Base-by-base conservation (phyloP, 441 rosid genomes). In the Mallotus japonicus region DNA sequence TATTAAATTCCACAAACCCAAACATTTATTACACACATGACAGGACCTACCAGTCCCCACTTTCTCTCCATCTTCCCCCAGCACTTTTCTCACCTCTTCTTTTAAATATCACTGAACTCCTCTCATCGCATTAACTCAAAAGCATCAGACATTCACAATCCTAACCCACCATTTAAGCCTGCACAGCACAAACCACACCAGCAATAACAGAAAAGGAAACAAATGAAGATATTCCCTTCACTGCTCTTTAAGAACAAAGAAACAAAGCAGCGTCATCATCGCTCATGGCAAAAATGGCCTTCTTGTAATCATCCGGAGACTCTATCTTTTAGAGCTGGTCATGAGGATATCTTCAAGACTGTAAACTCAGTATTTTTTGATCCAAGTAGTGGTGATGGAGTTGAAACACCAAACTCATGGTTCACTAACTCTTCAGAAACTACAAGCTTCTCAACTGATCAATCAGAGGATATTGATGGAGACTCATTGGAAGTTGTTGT, bases 251-350 rank as follows among this genome's bases (percentile, higher is more conserved):
- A 62, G 72, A 62, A 58, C 75, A 81, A 71, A 61, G 82, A 71
- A 72, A 72, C 77, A 62, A 37, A 67, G 16, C 22, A 54, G 72
- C 76, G 50, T 46, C 77, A 56, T 22, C 78, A 34, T 8, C 72
- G 40, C 24, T n/a, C 80, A 60, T 80, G 80, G 83, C 87, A 83
- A 65, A 71, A 61, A 67, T 87, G 90, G 93, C 83, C 89, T 34
- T 87, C 88, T 46, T 90, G 95, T 80, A 87, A 79, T 50, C 77
- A 78, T 28, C 94, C 91, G 46, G 86, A 80, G 77, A 91, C 87
- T 63, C 71, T 56, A 16, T 89, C 96, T 46, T 88, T 85, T 82
- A 72, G 86, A 61, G 80, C 66, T 10, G 77, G 71, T 51, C 40
- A 34, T 34, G 83, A 80, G 50, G 83, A 78, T 51, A 84, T 86